These are phyloP conservation scores for Paramecium caudatum DNA, from an alignment of 73 alveolate genomes.

Conservation along the genomic window DNA sequence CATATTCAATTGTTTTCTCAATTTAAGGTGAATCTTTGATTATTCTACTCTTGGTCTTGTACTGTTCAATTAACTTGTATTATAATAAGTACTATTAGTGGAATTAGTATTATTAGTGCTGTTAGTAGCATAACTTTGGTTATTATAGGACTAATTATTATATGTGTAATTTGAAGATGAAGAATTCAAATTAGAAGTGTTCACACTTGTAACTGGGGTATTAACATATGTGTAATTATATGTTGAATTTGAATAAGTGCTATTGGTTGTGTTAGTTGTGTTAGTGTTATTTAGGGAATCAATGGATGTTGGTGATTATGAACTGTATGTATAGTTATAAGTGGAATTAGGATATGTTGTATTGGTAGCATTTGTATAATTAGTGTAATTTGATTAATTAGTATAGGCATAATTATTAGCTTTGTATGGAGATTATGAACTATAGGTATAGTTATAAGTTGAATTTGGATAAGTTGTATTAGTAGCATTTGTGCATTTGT, in stretches of 20 bases:
- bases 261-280: not conserved
- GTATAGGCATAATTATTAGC: not conserved
- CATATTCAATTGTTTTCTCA: not conserved
- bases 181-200: too few relatives aligned
- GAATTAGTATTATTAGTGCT: not conserved
- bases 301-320: too few relatives aligned
- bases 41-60: not conserved
- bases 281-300: not conserved
- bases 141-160: not conserved
- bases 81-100: not conserved
- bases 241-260: not conserved
- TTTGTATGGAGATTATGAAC: not conserved
- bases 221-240: too few relatives aligned
- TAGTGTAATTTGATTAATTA: not conserved
- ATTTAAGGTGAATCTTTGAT: constrained; percentile 30
- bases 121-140: not conserved
- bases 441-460: not conserved
- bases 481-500: not conserved
- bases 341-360: not conserved
- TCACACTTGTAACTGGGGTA: too few relatives aligned
- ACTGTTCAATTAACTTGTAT: not conserved
- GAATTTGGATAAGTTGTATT: not conserved
- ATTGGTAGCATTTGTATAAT: not conserved
- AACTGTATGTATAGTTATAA: too few relatives aligned
- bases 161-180: too few relatives aligned